Evolutionary conservation across 805 yeast genomes (phyloP), one percentile per base, ranked within the genome.

Genomic region (Candida khao-thaluensis): DNA sequence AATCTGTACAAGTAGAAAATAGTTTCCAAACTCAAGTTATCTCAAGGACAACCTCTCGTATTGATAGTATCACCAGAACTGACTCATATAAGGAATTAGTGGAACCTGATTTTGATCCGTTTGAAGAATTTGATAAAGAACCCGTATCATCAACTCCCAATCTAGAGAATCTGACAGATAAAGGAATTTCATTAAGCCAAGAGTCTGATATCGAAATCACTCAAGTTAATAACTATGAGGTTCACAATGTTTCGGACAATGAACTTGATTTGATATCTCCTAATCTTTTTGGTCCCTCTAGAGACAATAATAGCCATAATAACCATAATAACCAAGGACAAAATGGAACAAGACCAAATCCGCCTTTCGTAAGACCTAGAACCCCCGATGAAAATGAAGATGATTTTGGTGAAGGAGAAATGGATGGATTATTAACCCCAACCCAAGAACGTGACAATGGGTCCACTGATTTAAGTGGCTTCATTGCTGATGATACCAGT

Each of bases 391-490:
- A 23, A 10, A 22, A 21, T 15, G 71, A 64, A 40, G 70, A 64
- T 40, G 53, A 62, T 25, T 59, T 64, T 45, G 71, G 71, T 2
- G 61, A 54, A 11, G 37, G 40, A 2, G 45, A 50, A 11, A 60
- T 61, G 66, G 69, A 62, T 16, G 71, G 71, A 2, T 41, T 64
- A 8, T 39, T 42, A 27, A 64, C 68, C 0, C 67, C 63, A 1
- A 50, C 63, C 2, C 64, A 60, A 38, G 66, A 63, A 14, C 37
- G 59, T 17, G 56, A 59, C 34, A 52, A 51, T 15, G 45, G 48
- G 14, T 76, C 54, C 33, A 44, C 48, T 2, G 62, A 56, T 43
- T 29, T 58, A n/a, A 52, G 52, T 22, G 55, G 60, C 30, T 59
- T 59, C 36, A 53, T 59, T 2, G 56, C 49, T 8, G 34, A 41